phyloP scores from a whole-genome alignment of 768 basidiomycete genomes.

The Mrakia hoshinonis region DNA sequence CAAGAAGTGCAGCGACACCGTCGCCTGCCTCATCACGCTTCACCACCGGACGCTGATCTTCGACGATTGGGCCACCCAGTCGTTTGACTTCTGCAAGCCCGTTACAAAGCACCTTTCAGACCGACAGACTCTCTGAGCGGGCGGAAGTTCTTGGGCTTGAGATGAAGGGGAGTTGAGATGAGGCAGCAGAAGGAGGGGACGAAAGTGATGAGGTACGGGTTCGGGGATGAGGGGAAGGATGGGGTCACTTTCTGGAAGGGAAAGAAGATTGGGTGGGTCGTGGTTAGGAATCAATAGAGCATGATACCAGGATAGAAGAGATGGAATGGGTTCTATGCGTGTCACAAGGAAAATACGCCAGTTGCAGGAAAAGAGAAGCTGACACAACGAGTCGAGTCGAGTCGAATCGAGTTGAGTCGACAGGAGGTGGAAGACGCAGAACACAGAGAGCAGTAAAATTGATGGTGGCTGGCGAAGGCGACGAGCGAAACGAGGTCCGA shows the following conservation, averaged over 20 bases:
- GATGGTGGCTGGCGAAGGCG: too few relatives aligned
- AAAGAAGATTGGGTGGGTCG: slow-evolving; percentile 62
- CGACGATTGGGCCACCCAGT: slow-evolving; percentile 92
- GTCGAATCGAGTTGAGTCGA: too few relatives aligned
- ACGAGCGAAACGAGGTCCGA: too few relatives aligned
- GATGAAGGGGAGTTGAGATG: slow-evolving; percentile 36
- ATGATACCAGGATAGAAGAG: too few relatives aligned
- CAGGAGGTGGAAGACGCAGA: too few relatives aligned
- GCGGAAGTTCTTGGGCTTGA: slow-evolving; percentile 56
- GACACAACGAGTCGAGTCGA: too few relatives aligned
- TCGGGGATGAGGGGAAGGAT: slow-evolving; percentile 34
- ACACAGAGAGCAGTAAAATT: too few relatives aligned
- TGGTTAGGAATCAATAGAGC: slow-evolving; percentile 6
- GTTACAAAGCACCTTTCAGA: slow-evolving; percentile 94
- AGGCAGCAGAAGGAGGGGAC: slow-evolving; percentile 30
- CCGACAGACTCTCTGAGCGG: slow-evolving; percentile 70
- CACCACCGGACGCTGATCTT: slow-evolving; percentile 91
- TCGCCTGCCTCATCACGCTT: slow-evolving; percentile 93
- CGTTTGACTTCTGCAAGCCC: slow-evolving; percentile 94
- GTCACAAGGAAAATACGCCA: too few relatives aligned
- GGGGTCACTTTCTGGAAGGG: slow-evolving; percentile 84
- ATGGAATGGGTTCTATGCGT: too few relatives aligned
- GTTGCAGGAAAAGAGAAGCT: too few relatives aligned
- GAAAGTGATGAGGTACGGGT: slow-evolving; percentile 26
- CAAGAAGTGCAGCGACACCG: slow-evolving; percentile 54